phyloP scores from a whole-genome alignment of 2,329 filamentous ascomycete species.

The Colletotrichum paranaense region DNA sequence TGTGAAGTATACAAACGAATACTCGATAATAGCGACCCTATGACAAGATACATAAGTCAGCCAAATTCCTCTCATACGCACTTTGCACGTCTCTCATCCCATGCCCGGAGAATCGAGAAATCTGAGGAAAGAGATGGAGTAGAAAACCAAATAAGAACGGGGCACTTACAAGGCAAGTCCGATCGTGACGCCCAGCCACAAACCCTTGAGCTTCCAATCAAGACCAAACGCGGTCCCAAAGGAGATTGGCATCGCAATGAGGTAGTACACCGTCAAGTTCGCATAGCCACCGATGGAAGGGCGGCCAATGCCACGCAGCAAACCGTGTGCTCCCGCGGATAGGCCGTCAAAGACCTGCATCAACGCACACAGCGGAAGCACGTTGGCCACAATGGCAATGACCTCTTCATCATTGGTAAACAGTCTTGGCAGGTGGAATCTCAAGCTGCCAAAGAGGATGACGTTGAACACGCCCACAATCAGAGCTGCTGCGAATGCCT shows the following conservation, averaged over 20 bases:
- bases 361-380: conserved; percentile 84
- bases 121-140: not conserved
- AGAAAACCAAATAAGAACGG: not conserved
- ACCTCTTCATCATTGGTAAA: conserved; percentile 82
- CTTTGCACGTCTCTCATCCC: not conserved
- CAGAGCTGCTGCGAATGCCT: conserved; percentile 70
- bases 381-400: conserved; percentile 72
- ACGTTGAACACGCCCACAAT: conserved; percentile 85
- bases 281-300: conserved; percentile 92
- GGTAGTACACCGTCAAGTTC: conserved; percentile 88
- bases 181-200: conserved; percentile 84
- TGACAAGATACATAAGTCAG: conserved; percentile 29
- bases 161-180: conserved; percentile 71
- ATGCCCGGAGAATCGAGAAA: not conserved
- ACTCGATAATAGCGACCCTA: conserved; percentile 65
- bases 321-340: conserved; percentile 82
- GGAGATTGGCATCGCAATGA: conserved; percentile 85
- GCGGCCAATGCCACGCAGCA: conserved; percentile 86
- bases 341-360: conserved; percentile 93
- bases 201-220: conserved; percentile 79
- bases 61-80: not conserved
- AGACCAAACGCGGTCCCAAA: conserved; percentile 83
- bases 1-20: conserved; percentile 60
- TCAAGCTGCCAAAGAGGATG: conserved; percentile 73
- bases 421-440: conserved; percentile 79